phyloP scores from a whole-genome alignment of 768 basidiomycete species.

The Xerocomellus dryophilus region DNA sequence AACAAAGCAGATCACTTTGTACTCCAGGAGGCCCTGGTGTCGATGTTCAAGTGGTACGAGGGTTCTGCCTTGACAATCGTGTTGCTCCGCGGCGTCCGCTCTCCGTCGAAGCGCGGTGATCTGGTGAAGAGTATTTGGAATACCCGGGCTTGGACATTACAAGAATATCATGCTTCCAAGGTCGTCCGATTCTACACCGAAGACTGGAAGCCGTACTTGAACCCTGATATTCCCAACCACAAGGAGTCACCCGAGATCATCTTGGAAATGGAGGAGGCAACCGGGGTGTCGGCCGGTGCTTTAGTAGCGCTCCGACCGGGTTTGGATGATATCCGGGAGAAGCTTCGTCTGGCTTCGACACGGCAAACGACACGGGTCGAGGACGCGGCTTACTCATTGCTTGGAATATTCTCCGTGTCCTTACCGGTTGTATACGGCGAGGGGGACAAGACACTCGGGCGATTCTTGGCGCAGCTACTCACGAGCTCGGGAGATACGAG shows the following conservation, averaged over 20 bases:
- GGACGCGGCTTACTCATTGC: slow-evolving; percentile 5
- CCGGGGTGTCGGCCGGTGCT: not conserved
- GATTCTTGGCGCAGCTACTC: slow-evolving; percentile 1
- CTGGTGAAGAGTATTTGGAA: not conserved
- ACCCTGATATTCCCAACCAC: not conserved
- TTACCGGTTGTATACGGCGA: slow-evolving; percentile 2
- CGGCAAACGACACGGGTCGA: not conserved
- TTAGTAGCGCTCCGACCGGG: not conserved
- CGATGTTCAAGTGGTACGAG: not conserved
- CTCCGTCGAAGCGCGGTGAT: not conserved
- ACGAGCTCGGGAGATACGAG: not conserved
- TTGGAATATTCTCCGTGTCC: slow-evolving; percentile 1
- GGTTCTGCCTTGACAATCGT: not conserved
- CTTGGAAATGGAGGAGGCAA: not conserved
- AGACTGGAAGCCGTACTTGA: not conserved
- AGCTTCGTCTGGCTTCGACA: not conserved
- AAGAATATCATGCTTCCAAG: not conserved
- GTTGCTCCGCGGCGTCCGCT: not conserved
- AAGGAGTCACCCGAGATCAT: not conserved
- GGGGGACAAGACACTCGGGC: not conserved
- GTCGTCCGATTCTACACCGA: not conserved
- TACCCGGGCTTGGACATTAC: not conserved
- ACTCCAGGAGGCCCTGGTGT: not conserved
- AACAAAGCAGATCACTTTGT: not conserved
- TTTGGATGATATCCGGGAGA: not conserved